These are phyloP conservation scores for Dioszegia crocea DNA, from an alignment of 768 basidiomycete genomes.

Conservation along the genomic window DNA sequence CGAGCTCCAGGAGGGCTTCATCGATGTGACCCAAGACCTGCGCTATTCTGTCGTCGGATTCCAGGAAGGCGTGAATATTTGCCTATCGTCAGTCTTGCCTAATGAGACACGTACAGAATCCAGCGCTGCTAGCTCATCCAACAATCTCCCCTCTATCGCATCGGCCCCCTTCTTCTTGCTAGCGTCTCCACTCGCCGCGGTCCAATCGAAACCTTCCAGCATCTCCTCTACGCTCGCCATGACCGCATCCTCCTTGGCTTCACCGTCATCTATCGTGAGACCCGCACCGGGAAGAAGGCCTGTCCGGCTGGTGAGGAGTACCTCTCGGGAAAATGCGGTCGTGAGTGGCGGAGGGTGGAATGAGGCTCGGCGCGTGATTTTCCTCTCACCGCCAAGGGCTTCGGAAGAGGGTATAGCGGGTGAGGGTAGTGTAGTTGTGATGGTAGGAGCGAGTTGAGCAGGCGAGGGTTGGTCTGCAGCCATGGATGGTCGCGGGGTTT, in stretches of 20 bases:
- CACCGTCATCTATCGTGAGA: constrained; percentile 63
- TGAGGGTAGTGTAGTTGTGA: constrained; percentile 27
- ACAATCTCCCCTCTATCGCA: constrained; percentile 79
- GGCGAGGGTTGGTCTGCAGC: too few relatives aligned
- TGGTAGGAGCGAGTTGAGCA: constrained; percentile 19
- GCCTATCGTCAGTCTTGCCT: constrained; percentile 58
- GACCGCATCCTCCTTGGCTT: constrained; percentile 65
- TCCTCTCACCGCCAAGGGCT: constrained; percentile 55
- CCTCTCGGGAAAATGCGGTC: constrained; percentile 48
- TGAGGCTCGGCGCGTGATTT: constrained; percentile 56
- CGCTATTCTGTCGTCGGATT: constrained; percentile 85
- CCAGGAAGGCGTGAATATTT: constrained; percentile 94
- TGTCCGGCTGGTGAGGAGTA: constrained; percentile 38
- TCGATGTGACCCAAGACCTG: constrained; percentile 84
- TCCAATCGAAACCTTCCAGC: constrained; percentile 98
- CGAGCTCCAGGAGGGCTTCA: constrained; percentile 79
- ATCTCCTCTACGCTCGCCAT: constrained; percentile 94
- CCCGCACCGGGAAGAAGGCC: constrained; percentile 48
- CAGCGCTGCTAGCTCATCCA: constrained; percentile 85
- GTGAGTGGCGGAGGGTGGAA: constrained; percentile 46
- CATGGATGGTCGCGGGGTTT: not conserved
- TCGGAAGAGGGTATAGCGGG: constrained; percentile 12
- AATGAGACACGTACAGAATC: constrained; percentile 68
- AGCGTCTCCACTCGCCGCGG: constrained; percentile 51
- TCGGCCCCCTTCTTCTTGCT: constrained; percentile 74